Conservation (phyloP, 2,329 filamentous ascomycete species). For the Colletotrichum tofieldiae region DNA sequence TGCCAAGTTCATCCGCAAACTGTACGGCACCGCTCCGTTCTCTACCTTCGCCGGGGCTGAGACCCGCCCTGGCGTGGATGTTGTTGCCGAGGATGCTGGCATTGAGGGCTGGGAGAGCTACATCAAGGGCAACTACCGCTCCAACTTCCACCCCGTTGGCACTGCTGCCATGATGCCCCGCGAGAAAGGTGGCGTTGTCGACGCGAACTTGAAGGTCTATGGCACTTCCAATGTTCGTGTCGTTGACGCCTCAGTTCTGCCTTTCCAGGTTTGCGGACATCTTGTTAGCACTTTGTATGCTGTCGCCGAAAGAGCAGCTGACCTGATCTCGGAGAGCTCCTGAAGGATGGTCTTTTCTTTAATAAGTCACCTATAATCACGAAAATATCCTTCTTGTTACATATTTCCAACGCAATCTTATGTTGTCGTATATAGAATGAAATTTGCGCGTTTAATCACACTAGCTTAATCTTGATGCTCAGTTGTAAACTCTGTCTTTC, state of each 20-base stretch:
- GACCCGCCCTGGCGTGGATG: conserved; percentile 45
- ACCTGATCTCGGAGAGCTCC: conserved; percentile 46
- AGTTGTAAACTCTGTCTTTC: too few relatives aligned
- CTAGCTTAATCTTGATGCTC: background rate
- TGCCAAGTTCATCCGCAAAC: conserved; percentile 49
- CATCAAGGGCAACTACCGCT: conserved; percentile 38
- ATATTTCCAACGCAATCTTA: background rate
- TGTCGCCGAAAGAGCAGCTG: conserved; percentile 63
- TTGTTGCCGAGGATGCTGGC: conserved; percentile 50
- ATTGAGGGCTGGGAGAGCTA: conserved; percentile 43
- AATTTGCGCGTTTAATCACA: background rate
- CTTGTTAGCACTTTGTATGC: conserved; percentile 69
- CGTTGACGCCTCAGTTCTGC: conserved; percentile 65
- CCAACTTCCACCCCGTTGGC: conserved; percentile 62
- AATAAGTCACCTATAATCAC: too few relatives aligned
- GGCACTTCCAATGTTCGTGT: conserved; percentile 65
- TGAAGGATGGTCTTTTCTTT: background rate
- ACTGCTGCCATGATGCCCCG: conserved; percentile 67
- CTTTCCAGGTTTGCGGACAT: conserved; percentile 64
- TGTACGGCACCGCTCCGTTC: conserved; percentile 52
- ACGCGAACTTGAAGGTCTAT: conserved; percentile 63
- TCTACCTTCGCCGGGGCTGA: conserved; percentile 43
- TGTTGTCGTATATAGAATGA: background rate
- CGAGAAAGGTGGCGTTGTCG: conserved; percentile 65
- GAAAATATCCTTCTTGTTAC: background rate